Evolutionary conservation across 2,329 filamentous ascomycete genomes (phyloP), one percentile per base, ranked within the genome.

Genomic region (Aureobasidium sp.): DNA sequence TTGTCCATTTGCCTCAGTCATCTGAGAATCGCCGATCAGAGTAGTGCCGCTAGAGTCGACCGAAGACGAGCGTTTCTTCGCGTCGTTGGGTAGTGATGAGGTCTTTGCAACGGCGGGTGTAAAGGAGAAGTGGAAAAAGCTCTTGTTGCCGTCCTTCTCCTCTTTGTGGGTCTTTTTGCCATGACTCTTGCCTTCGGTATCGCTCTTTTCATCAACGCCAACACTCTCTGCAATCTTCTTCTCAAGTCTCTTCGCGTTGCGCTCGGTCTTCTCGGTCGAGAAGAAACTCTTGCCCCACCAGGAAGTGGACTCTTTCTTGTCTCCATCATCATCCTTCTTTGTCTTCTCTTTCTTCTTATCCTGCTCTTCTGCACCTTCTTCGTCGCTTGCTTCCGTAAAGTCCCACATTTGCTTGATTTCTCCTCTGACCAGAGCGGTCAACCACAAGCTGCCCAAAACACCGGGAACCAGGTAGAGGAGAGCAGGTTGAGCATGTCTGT

Each of bases 391-490:
- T 72, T 97, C 93, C 0, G 86, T 91, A 70, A 92, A 97, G 2
- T 79, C 78, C 88, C 89, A 95, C 84, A 97, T 87, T 45, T 86
- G 75, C 56, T 78, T 79, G 2, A 93, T 66, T 70, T 97, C 91
- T 2, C 91, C 88, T 12, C 86, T 84, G 20, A 82, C 71, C 5
- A 86, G 67, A 0, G 88, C 93, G 1, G 89, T 94, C 3, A 85
- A 74, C 88, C 90, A 95, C 1, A 94, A 71, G 1, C 87, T 83
- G 1, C 83, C 79, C 5, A 97, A 77, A 0, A 97, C 90, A 0
- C 89, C 87, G 0, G 93, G 93, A 0, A 97, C 94, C 7, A 99
- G 84, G 71, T 97, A 97, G 15, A 99, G 78, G 36, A 99, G 80
- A 8, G 94, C 93, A 0, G 93, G 93, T 71, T 99, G 93, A 2